Base-by-base conservation (phyloP, 1,284 basidiomycete species). In the Afroboletus lepidellus region DNA sequence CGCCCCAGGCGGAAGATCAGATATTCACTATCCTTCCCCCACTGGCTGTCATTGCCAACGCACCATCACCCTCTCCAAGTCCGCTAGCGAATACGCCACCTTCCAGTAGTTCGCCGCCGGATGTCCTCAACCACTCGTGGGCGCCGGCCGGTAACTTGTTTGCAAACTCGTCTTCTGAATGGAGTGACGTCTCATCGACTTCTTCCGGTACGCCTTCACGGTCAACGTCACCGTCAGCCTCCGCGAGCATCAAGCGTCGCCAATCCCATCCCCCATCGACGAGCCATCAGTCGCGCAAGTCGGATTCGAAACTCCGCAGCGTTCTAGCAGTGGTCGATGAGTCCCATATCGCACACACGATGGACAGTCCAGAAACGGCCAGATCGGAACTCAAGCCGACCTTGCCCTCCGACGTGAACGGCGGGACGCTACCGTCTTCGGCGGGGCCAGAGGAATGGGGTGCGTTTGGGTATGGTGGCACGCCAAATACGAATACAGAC, bases 11-110 rank as follows among this genome's bases (percentile, higher is more conserved):
- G 48, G 90, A 94, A 66, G 89, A 93, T 60, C 87, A 94, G 66
- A 95, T 98, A 60, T 96, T 97, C 72, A 90, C 85, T 64, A 95
- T 98, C 55, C 79, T 95, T 2, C 83, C 90, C 18, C 92, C 92
- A 25, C 80, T 87, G 49, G 90, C 87, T 33, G 87, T 89, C 59
- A 85, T 86, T 67, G 78, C 81, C 48, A 80, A 75, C 49, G 71
- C 74, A 43, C 77, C 83, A 16, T 78, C 82, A 5, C 74, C 74
- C 42, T 79, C 72, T 54, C 75, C 74, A 51, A 81, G 71, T 58
- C 77, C 81, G 30, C 62, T 75, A 55, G 73, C 74, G 15, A 72
- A 73, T 30, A 74, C 75, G 25, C 77, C 81, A 63, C 47, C 63
- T 58, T n/a, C 67, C 67, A 50, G 66, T 60, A 65, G 72, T 34